A percentile compares a stretch with the other conserved stretches of the same genome.
phyloP scores from a whole-genome alignment of 2,329 filamentous ascomycete species.

The Monilinia laxa region DNA sequence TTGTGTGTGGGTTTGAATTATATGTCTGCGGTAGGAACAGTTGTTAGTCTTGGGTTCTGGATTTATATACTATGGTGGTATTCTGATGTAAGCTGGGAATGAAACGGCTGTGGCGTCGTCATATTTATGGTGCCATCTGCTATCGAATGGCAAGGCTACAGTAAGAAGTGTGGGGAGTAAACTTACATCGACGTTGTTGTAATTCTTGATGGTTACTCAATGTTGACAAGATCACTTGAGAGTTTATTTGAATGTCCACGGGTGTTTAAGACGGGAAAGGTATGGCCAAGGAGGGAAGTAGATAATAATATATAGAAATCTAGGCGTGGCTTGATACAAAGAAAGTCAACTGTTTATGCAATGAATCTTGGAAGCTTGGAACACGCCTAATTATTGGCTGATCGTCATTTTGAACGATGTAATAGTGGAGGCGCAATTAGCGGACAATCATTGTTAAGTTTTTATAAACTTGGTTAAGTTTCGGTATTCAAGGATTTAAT shows the following conservation, averaged over 20 bases:
- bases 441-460: background rate
- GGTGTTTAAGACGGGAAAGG: background rate
- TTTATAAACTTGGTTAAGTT: background rate
- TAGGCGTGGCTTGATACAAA: slow-evolving; percentile 18
- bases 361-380: slow-evolving; percentile 23
- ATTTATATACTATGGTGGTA: background rate
- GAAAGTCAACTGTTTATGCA: slow-evolving; percentile 4
- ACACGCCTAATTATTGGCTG: slow-evolving; percentile 10
- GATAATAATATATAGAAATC: slow-evolving; percentile 16
- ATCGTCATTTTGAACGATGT: slow-evolving; percentile 5
- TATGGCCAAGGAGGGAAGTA: slow-evolving; percentile 2
- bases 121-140: background rate
- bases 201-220: background rate
- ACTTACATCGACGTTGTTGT: slow-evolving; percentile 2
- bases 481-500: slow-evolving; percentile 3
- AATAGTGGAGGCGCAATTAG: slow-evolving; percentile 21
- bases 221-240: background rate
- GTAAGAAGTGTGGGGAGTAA: slow-evolving; percentile 6
- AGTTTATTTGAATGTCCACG: background rate
- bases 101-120: background rate
- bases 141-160: background rate
- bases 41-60: background rate
- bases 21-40: background rate
- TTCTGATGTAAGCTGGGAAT: background rate
- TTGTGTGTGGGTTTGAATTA: background rate